Evolutionary conservation across 331 rosid species (phyloP).

Genomic region (Pyrus hybrid): DNA sequence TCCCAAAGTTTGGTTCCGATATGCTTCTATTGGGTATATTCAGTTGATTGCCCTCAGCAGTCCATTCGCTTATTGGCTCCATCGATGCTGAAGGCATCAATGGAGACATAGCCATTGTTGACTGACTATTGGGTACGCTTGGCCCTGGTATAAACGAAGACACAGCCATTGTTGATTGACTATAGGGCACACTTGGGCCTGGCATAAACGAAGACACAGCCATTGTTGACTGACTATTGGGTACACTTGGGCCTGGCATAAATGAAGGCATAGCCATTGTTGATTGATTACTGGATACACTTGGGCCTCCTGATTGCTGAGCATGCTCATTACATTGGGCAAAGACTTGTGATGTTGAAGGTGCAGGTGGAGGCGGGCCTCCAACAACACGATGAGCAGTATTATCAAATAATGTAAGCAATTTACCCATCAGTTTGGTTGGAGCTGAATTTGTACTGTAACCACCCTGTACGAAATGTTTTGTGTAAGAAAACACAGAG

Average conservation of each 20-base stretch:
- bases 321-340: slow-evolving; percentile 15
- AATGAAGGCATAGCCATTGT: slow-evolving; percentile 18
- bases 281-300: slow-evolving; percentile 10
- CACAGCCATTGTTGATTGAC: slow-evolving; percentile 17
- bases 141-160: slow-evolving; percentile 17
- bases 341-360: slow-evolving; percentile 10
- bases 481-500: background rate
- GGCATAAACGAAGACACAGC: slow-evolving; percentile 23
- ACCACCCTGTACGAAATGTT: slow-evolving; percentile 26
- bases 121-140: background rate
- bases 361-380: slow-evolving; percentile 27
- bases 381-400: slow-evolving; percentile 36
- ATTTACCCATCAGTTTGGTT: slow-evolving; percentile 24
- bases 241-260: slow-evolving; percentile 3
- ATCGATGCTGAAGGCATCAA: slow-evolving; percentile 28
- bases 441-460: slow-evolving; percentile 23
- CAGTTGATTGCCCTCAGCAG: slow-evolving; percentile 11
- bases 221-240: slow-evolving; percentile 16
- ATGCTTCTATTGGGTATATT: slow-evolving; percentile 23
- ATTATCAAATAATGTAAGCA: slow-evolving; percentile 26
- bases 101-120: slow-evolving; percentile 15
- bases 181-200: background rate
- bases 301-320: slow-evolving; percentile 12
- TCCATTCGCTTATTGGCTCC: slow-evolving; percentile 20
- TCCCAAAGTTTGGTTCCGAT: slow-evolving; percentile 27